phyloP scores from a whole-genome alignment of 768 basidiomycete species.

The Galerina marginata region DNA sequence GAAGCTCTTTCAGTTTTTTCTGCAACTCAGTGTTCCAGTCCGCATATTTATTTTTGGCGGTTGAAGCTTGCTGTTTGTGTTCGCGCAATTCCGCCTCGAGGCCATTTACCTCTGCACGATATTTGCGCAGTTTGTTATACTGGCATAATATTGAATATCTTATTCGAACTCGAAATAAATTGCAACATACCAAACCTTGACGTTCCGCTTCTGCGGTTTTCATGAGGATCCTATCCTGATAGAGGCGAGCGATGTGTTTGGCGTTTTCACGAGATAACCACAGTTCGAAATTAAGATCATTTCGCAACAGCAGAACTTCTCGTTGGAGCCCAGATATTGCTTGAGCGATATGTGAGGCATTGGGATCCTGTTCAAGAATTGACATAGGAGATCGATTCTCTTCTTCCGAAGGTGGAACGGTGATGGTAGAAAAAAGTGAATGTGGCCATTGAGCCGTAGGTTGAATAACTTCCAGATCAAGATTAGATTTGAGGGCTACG shows the following conservation, averaged over 20 bases:
- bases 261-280: conserved; percentile 85
- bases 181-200: conserved; percentile 70
- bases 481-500: conserved; percentile 72
- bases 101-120: conserved; percentile 67
- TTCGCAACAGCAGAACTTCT: conserved; percentile 74
- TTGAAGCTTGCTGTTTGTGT: conserved; percentile 73
- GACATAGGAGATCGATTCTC: conserved; percentile 7
- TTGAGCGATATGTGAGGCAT: conserved; percentile 59
- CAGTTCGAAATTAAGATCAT: conserved; percentile 84
- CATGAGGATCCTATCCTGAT: conserved; percentile 73
- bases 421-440: conserved; percentile 41
- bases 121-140: conserved; percentile 85
- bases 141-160: conserved; percentile 30
- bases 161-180: neutral
- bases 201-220: conserved; percentile 81
- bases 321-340: conserved; percentile 76
- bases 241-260: conserved; percentile 81
- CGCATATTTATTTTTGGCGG: conserved; percentile 76
- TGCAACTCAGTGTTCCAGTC: conserved; percentile 88
- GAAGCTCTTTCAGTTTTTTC: conserved; percentile 71
- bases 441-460: conserved; percentile 59
- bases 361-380: conserved; percentile 22
- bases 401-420: conserved; percentile 19
- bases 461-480: conserved; percentile 64
- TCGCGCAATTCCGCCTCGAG: conserved; percentile 75